phyloP scores from a whole-genome alignment of 345 rosid genomes.

The Lepidium didymum region DNA sequence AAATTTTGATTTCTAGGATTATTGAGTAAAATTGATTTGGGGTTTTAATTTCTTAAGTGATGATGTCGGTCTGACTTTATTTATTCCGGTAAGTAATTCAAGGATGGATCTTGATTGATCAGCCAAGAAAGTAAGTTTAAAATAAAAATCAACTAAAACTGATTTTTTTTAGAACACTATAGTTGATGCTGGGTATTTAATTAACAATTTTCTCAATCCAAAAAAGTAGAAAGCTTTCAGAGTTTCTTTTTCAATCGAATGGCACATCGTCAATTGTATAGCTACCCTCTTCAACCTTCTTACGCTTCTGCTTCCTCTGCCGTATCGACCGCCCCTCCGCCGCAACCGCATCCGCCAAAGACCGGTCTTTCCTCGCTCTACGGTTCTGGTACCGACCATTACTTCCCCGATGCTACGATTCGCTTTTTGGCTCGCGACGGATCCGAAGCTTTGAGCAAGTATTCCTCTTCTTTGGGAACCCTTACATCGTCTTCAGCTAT shows the following conservation, averaged over 20 bases:
- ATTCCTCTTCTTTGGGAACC: constrained; percentile 19
- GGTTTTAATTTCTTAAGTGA: too few relatives aligned
- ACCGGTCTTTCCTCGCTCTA: constrained; percentile 19
- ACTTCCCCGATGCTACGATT: constrained; percentile 18
- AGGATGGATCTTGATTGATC: too few relatives aligned
- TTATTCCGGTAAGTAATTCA: too few relatives aligned
- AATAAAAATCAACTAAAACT: too few relatives aligned
- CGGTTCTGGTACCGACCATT: constrained; percentile 21
- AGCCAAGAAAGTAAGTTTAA: too few relatives aligned
- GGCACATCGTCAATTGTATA: constrained; percentile 39
- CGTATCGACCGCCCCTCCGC: constrained; percentile 23
- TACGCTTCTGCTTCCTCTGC: constrained; percentile 26
- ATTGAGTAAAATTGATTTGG: too few relatives aligned
- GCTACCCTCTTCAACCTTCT: constrained; percentile 27
- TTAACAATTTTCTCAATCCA: too few relatives aligned
- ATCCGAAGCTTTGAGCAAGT: constrained; percentile 27
- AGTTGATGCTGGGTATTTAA: too few relatives aligned
- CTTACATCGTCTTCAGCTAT: constrained; percentile 23
- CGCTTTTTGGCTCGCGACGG: constrained; percentile 24
- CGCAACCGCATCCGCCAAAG: constrained; percentile 2
- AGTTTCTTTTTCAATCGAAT: constrained; percentile 30
- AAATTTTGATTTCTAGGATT: too few relatives aligned
- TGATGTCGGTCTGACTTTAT: too few relatives aligned
- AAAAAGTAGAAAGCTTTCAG: constrained; percentile 22
- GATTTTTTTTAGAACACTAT: too few relatives aligned